phyloP scores from a whole-genome alignment of 257 asterid species.

The Solanum bulbocastanum region DNA sequence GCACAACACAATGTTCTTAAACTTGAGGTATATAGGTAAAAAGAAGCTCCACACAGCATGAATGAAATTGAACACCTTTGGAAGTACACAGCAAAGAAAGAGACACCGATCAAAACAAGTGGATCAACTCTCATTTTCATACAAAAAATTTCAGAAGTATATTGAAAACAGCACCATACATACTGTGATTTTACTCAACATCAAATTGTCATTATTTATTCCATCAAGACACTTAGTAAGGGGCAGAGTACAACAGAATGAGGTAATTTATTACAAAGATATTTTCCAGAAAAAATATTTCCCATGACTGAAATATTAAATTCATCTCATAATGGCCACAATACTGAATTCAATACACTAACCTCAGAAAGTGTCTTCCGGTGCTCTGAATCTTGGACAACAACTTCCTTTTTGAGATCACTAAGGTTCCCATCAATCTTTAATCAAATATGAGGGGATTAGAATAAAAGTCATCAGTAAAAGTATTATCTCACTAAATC shows the following conservation, averaged over 20 bases:
- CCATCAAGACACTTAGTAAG: not conserved
- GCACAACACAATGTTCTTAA: constrained; percentile 14
- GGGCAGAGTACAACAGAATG: not conserved
- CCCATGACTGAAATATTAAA: not conserved
- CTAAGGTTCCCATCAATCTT: constrained; percentile 87
- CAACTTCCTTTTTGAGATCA: constrained; percentile 73
- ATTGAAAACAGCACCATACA: not conserved
- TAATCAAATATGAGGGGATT: constrained; percentile 10
- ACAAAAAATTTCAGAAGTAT: not conserved
- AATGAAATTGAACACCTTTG: not conserved
- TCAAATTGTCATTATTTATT: not conserved
- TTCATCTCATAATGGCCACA: not conserved
- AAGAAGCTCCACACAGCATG: not conserved
- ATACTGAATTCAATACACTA: constrained; percentile 1
- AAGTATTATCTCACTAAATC: not conserved
- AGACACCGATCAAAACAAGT: not conserved
- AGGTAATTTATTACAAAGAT: not conserved
- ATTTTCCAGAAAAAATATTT: not conserved
- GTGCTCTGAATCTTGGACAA: constrained; percentile 85
- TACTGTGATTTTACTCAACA: not conserved
- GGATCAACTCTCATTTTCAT: not conserved
- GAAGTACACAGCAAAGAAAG: not conserved
- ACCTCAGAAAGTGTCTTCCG: constrained; percentile 93
- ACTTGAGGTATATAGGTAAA: not conserved
- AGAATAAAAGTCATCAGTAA: constrained; percentile 1